Percentiles rank a stretch among this genome's conserved stretches.
Conservation (phyloP, 208 protist genomes). For the Naegleria gruberi region DNA sequence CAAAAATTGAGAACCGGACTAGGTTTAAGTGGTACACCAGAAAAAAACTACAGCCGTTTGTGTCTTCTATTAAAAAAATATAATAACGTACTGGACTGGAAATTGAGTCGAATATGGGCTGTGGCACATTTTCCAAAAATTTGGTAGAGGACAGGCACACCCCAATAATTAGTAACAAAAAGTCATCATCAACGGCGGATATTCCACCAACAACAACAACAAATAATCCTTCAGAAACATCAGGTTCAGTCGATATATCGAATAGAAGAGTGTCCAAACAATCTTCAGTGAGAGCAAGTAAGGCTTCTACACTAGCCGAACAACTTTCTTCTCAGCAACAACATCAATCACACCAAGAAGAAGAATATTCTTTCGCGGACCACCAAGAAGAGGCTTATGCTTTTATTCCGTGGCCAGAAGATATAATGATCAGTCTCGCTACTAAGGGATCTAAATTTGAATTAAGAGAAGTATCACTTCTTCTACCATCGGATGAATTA, state of each 20-base stretch:
- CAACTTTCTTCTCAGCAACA: no score
- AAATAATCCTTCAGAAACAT: neutral
- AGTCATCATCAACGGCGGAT: neutral
- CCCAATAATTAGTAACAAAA: neutral
- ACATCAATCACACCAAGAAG: no score
- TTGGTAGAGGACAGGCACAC: neutral
- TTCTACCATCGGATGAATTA: neutral
- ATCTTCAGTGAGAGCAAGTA: no score
- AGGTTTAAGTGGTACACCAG: no score
- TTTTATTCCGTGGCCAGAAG: neutral
- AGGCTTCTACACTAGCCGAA: no score
- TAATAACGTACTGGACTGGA: neutral
- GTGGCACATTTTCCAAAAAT: neutral
- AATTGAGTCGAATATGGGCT: neutral
- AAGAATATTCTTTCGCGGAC: neutral
- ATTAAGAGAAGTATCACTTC: neutral
- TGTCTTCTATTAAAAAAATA: neutral
- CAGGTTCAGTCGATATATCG: neutral
- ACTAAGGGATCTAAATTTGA: neutral
- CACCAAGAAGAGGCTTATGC: neutral
- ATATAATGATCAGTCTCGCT: neutral
- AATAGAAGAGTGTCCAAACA: no score
- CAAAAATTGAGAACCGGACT: no score
- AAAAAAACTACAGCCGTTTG: neutral
- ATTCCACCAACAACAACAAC: neutral